A percentile compares a stretch with the other conserved stretches of the same genome.
These are phyloP conservation scores for Truncatella angustata DNA, from an alignment of 2,329 filamentous ascomycete genomes.

Conservation along the genomic window DNA sequence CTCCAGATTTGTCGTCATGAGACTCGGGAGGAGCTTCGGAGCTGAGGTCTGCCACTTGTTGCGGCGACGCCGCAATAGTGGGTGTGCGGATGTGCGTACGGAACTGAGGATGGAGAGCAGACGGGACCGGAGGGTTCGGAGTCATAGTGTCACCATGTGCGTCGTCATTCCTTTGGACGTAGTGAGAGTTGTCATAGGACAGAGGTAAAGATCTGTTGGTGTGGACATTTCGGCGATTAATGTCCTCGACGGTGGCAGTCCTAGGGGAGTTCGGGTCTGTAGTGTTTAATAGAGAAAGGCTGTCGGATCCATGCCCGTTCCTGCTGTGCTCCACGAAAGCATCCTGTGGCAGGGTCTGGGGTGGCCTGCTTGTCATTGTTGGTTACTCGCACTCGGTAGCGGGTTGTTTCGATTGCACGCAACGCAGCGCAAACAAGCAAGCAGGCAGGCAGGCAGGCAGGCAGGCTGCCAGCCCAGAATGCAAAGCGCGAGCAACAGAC, in stretches of 20 bases:
- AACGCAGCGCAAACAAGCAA: background rate
- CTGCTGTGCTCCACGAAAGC: slow-evolving; percentile 20
- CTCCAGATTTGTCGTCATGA: slow-evolving; percentile 17
- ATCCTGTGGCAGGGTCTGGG: slow-evolving; percentile 22
- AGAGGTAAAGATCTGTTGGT: slow-evolving; percentile 21
- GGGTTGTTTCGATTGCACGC: background rate
- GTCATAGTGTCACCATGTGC: slow-evolving; percentile 13
- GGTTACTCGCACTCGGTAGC: background rate
- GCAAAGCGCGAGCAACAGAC: background rate
- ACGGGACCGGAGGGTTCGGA: slow-evolving; percentile 17
- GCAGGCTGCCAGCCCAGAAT: background rate
- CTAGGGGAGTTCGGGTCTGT: slow-evolving; percentile 17
- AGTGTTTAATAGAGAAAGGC: slow-evolving; percentile 14
- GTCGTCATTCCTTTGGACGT: slow-evolving; percentile 15
- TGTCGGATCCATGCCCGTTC: slow-evolving; percentile 14
- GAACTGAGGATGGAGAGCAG: slow-evolving; percentile 31
- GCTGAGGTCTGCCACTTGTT: slow-evolving; percentile 22
- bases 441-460: background rate
- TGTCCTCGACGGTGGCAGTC: slow-evolving; percentile 20
- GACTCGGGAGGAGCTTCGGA: slow-evolving; percentile 14
- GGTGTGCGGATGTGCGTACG: slow-evolving; percentile 30
- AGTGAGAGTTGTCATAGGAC: slow-evolving; percentile 13
- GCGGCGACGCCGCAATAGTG: slow-evolving; percentile 38
- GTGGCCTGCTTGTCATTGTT: slow-evolving; percentile 27
- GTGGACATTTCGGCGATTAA: slow-evolving; percentile 25